Conservation (phyloP, 2,329 filamentous ascomycete genomes). For the Neofusicoccum parvum region DNA sequence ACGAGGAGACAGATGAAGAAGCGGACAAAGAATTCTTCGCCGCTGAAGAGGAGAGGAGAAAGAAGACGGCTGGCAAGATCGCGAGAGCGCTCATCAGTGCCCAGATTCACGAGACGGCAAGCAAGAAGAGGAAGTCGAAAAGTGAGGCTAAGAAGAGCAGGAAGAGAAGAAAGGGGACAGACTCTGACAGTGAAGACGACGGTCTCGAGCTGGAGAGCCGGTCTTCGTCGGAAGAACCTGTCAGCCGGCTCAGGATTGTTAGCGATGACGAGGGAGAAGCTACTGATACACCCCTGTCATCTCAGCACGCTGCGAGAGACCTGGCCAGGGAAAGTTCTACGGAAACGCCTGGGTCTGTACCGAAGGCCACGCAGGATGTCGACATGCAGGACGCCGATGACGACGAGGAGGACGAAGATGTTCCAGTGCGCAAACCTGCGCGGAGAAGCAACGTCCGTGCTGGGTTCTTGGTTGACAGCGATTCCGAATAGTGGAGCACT, state of each 20-base stretch:
- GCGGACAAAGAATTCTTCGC: constrained; percentile 75
- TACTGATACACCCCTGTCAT: constrained; percentile 44
- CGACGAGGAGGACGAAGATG: constrained; percentile 45
- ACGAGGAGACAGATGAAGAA: constrained; percentile 86
- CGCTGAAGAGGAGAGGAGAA: constrained; percentile 68
- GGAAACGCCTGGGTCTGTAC: neutral
- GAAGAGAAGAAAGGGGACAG: constrained; percentile 39
- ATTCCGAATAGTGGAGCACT: constrained; percentile 37
- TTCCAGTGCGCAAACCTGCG: constrained; percentile 36
- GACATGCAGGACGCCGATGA: constrained; percentile 36
- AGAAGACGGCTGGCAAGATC: constrained; percentile 55
- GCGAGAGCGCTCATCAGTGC: constrained; percentile 51
- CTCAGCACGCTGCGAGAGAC: constrained; percentile 34
- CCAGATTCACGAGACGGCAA: constrained; percentile 29
- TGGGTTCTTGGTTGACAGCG: constrained; percentile 49
- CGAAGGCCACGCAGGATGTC: constrained; percentile 25
- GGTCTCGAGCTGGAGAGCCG: constrained; percentile 31
- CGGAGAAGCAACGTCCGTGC: constrained; percentile 41
- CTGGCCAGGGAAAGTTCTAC: constrained; percentile 19
- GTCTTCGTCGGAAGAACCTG: constrained; percentile 30
- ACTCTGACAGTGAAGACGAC: constrained; percentile 30
- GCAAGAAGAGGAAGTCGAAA: constrained; percentile 39
- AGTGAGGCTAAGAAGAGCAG: constrained; percentile 26
- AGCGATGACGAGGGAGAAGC: constrained; percentile 33
- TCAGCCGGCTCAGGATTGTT: constrained; percentile 26